These are phyloP conservation scores for Epichloe scottii DNA, from an alignment of 2,329 filamentous ascomycete species.

Conservation along the genomic window DNA sequence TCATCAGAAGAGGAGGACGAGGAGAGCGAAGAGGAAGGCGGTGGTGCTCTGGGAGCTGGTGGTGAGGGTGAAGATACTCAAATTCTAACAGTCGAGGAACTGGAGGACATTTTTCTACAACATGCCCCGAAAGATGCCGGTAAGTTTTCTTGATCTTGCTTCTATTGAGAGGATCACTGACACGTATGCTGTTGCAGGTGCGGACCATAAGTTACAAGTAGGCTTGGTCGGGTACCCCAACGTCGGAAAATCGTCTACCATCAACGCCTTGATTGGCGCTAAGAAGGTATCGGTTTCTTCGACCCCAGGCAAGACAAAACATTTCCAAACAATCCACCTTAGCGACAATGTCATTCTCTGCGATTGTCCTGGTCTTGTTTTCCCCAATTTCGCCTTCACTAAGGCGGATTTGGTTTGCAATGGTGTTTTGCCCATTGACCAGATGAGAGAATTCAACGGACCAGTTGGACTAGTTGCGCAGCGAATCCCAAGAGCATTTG, in stretches of 20 bases:
- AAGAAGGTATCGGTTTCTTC: constrained; percentile 98
- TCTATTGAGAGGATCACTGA: not conserved
- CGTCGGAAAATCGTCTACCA: constrained; percentile 97
- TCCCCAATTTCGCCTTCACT: constrained; percentile 93
- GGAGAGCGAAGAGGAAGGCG: constrained; percentile 29
- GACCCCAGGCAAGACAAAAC: constrained; percentile 96
- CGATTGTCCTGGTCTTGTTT: constrained; percentile 96
- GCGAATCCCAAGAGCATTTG: constrained; percentile 74
- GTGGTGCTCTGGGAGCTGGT: constrained; percentile 10
- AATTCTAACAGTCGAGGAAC: constrained; percentile 84
- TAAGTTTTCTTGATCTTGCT: constrained; percentile 20
- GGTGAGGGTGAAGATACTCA: constrained; percentile 48
- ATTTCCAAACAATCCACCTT: constrained; percentile 96
- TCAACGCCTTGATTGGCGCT: constrained; percentile 94
- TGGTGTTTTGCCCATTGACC: constrained; percentile 90
- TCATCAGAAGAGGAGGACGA: constrained; percentile 15
- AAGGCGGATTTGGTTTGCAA: constrained; percentile 95
- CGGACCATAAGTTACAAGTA: constrained; percentile 63
- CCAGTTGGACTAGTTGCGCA: constrained; percentile 72
- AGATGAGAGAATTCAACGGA: constrained; percentile 84
- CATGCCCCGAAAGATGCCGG: constrained; percentile 46
- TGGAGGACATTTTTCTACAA: constrained; percentile 76
- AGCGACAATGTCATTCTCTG: constrained; percentile 83
- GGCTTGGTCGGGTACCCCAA: constrained; percentile 96
- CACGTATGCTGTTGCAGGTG: constrained; percentile 21